Evolutionary conservation across 2,329 filamentous ascomycete species (phyloP), one percentile per base, ranked within the genome.

Genomic region (Monosporascus sp.): DNA sequence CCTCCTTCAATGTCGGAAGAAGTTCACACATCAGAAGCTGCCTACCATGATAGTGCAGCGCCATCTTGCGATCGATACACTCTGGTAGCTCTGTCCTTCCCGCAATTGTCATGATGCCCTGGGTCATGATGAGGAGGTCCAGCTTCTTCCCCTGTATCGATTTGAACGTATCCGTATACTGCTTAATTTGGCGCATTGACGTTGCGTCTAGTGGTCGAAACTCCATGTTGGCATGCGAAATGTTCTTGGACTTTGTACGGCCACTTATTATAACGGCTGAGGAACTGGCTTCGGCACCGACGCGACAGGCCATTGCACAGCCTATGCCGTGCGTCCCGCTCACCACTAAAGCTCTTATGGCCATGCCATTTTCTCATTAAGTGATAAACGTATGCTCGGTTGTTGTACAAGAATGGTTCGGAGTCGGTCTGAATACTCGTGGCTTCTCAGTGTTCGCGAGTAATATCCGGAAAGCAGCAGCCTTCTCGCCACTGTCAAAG

Each of bases 11-110:
- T 0, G 63, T 58, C 0, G 74, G 73, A 0, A 70, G 54, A 5
- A 78, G 64, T 38, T 74, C 70, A 15, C 65, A 60, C 22, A 76
- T 68, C 15, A 78, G 70, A 0, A 74, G 67, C 55, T 76, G 73
- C 14, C 68, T 70, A 17, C 73, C 70, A 53, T 78, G 78, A 55
- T 73, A 76, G 51, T 75, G 72, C n/a, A 77, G 62, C 0, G 68
- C 69, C 65, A 77, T 71, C 56, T 76, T 77, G 47, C 64, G 64
- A 47, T 76, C 72, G 17, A 78, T 69, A 1, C 72, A 73, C 54
- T 78, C 75, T 1, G 68, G 25, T 0, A 74, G 75, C 55, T 76
- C 72, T 1, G 61, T 67, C 38, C 71, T 56, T 0, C 71, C 70
- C 4, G 61, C 64, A 6, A 64, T 60, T 0, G 69, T 68, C 24